Evolutionary conservation across 169 alveolate species (phyloP).

Genomic region (Eimeria acervulina): DNA sequence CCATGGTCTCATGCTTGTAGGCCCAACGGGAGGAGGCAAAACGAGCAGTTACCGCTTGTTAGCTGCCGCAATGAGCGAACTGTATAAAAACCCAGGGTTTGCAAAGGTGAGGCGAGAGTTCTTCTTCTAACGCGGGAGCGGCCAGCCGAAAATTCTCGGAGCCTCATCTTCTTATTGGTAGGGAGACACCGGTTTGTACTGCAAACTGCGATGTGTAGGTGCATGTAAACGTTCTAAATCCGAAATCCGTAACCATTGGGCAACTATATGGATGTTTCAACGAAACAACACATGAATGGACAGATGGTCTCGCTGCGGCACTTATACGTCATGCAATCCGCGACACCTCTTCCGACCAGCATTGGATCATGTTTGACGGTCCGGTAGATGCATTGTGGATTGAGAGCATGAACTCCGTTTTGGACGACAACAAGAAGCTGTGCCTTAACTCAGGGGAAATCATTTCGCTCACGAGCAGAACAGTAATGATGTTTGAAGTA

Average conservation of each 20-base stretch:
- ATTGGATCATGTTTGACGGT: slow-evolving; percentile 97
- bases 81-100: slow-evolving; percentile 72
- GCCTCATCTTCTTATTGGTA: background rate
- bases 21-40: slow-evolving; percentile 98
- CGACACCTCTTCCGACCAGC: slow-evolving; percentile 88
- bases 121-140: background rate
- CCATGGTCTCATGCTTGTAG: slow-evolving; percentile 97
- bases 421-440: slow-evolving; percentile 97
- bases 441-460: slow-evolving; percentile 96
- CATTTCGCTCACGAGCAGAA: slow-evolving; percentile 95
- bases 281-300: slow-evolving; percentile 94
- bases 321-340: slow-evolving; percentile 91
- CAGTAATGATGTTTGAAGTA: slow-evolving; percentile 96
- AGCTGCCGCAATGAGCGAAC: slow-evolving; percentile 88
- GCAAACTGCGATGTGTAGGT: slow-evolving; percentile 88
- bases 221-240: slow-evolving; percentile 92
- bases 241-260: slow-evolving; percentile 93
- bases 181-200: background rate
- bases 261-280: slow-evolving; percentile 95
- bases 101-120: slow-evolving; percentile 52
- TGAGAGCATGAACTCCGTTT: slow-evolving; percentile 97
- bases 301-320: slow-evolving; percentile 94
- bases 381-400: slow-evolving; percentile 98
- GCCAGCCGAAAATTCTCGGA: background rate
- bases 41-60: slow-evolving; percentile 93